phyloP scores from a whole-genome alignment of 116 monocot genomes.

The Phalaenopsis hybrid region DNA sequence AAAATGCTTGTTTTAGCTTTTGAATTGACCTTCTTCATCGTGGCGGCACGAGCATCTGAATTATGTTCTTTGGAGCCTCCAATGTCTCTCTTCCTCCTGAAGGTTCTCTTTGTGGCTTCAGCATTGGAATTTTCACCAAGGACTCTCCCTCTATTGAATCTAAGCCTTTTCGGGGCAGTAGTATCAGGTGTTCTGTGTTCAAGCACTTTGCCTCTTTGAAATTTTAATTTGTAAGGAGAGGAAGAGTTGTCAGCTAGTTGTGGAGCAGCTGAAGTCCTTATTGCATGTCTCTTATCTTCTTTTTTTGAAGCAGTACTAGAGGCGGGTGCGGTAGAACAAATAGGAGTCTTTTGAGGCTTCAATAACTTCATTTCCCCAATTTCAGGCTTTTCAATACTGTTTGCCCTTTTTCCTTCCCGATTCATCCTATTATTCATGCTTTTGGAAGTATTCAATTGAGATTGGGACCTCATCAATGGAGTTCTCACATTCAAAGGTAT shows the following conservation, averaged over 20 bases:
- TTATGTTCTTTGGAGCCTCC: neutral
- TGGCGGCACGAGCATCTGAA: slow-evolving; percentile 10
- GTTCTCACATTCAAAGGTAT: slow-evolving; percentile 11
- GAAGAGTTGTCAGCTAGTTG: slow-evolving; percentile 5
- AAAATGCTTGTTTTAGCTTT: slow-evolving; percentile 22
- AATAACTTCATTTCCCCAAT: slow-evolving; percentile 14
- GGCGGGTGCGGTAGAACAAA: slow-evolving; percentile 11
- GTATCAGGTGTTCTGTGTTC: slow-evolving; percentile 25
- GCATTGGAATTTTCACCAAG: slow-evolving; percentile 7
- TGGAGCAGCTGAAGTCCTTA: slow-evolving; percentile 14
- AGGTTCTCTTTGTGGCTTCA: slow-evolving; percentile 15
- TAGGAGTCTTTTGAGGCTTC: slow-evolving; percentile 7
- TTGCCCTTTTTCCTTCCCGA: slow-evolving; percentile 8
- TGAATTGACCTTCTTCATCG: slow-evolving; percentile 13
- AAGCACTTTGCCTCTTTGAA: slow-evolving; percentile 31
- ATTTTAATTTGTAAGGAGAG: slow-evolving; percentile 38
- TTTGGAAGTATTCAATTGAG: slow-evolving; percentile 10
- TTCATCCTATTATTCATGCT: slow-evolving; percentile 11
- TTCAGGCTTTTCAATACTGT: slow-evolving; percentile 2
- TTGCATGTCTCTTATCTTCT: slow-evolving; percentile 11
- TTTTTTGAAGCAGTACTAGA: slow-evolving; percentile 5
- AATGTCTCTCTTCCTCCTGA: slow-evolving; percentile 11
- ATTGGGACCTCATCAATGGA: too few relatives aligned
- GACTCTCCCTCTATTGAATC: slow-evolving; percentile 26
- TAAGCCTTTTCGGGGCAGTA: slow-evolving; percentile 25